Evolutionary conservation across 163 green algal species (phyloP), one percentile per base, ranked within the genome.

Genomic region (Chlamydomonas reinhardtii): DNA sequence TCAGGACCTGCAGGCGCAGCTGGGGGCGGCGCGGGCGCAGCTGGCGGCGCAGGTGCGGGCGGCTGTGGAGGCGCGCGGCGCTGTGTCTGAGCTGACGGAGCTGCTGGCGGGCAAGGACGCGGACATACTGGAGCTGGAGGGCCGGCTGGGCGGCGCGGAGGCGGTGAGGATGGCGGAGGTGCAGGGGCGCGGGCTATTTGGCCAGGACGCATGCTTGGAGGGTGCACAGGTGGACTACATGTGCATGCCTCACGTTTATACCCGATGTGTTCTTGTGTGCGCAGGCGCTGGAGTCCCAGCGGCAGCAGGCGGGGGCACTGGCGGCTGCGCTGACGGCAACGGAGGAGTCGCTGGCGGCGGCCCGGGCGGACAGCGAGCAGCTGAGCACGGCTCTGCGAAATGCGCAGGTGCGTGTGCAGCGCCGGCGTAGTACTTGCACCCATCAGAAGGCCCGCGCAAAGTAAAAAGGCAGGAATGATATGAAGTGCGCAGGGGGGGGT

Each of bases 241-340:
- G n/a, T n/a, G n/a, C n/a, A n/a, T n/a, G n/a, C n/a, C n/a, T n/a
- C n/a, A n/a, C n/a, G n/a, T n/a, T n/a, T n/a, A n/a, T n/a, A n/a
- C n/a, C n/a, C n/a, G n/a, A n/a, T n/a, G n/a, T n/a, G n/a, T n/a
- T 48, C 39, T 48, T 48, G 39, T 48, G 39, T 27, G 15, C n/a
- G 24, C 76, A 84, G 76, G 64, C 39, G 39, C 39, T 84, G 19
- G 76, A 84, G 1, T 76, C 76, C 1, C 64, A 75, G 64, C 76
- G 76, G 65, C 43, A 11, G 39, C 76, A 84, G 65, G 14, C 27
- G 19, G 65, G 34, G 39, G 76, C 68, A 4, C 39, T 84, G 64
- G 17, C 32, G 39, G 39, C 17, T 17, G n/a, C 43, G 2, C 76
- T 84, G 29, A 54, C 34, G 29, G 37, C 39, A 3, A 68, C 64